phyloP scores from a whole-genome alignment of 768 basidiomycete species.

The Russula dissimulans region DNA sequence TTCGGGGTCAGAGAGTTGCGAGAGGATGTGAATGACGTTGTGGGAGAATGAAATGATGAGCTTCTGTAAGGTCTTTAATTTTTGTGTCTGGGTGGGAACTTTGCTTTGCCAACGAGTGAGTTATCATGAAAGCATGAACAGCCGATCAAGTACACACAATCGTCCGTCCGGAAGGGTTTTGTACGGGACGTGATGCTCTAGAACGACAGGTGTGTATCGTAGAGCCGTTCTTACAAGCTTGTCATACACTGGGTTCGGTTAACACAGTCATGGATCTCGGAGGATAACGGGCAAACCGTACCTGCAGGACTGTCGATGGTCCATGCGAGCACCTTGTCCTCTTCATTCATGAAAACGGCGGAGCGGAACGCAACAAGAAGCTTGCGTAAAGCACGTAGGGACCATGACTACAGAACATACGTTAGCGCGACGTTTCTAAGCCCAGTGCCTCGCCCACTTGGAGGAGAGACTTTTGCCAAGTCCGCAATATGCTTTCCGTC shows the following conservation, averaged over 20 bases:
- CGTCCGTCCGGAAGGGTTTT: conserved; percentile 75
- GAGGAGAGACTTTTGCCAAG: conserved; percentile 85
- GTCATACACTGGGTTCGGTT: conserved; percentile 66
- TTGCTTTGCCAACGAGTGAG: conserved; percentile 44
- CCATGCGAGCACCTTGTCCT: conserved; percentile 72
- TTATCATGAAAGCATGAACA: neutral
- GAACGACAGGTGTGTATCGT: conserved; percentile 82
- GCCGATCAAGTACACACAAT: conserved; percentile 47
- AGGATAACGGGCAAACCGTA: conserved; percentile 26
- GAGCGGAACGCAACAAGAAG: conserved; percentile 86
- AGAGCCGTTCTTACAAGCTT: conserved; percentile 83
- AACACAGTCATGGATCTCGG: neutral
- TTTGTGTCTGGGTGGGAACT: conserved; percentile 68
- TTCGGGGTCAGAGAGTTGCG: conserved; percentile 62
- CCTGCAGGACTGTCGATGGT: conserved; percentile 74
- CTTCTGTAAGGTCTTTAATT: conserved; percentile 79
- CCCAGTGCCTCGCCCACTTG: conserved; percentile 41
- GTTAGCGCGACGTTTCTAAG: neutral
- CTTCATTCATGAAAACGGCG: conserved; percentile 84
- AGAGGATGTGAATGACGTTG: conserved; percentile 72
- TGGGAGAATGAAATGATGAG: conserved; percentile 84
- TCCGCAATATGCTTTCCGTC: conserved; percentile 58
- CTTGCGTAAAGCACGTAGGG: conserved; percentile 73
- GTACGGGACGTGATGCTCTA: conserved; percentile 82
- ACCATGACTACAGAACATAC: conserved; percentile 53